Evolutionary conservation across 306 rosid species (phyloP).

Genomic region (Lathyrus sativus): DNA sequence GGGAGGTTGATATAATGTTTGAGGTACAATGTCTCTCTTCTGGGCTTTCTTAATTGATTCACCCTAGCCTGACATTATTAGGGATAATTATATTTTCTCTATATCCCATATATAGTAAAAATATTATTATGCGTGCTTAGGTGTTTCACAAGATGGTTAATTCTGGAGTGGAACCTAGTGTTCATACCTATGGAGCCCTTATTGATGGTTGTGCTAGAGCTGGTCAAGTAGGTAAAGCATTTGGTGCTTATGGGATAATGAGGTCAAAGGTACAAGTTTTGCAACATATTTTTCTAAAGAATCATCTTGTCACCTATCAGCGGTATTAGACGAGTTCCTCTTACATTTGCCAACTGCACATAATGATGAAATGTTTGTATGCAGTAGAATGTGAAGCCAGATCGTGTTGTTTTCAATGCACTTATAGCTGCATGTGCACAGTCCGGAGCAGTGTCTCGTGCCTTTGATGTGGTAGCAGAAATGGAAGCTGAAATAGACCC

Average conservation of each 20-base stretch:
- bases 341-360: slow-evolving; percentile 37
- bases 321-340: slow-evolving; percentile 25
- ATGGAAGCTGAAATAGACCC: slow-evolving; percentile 83
- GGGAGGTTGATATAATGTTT: slow-evolving; percentile 91
- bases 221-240: slow-evolving; percentile 96
- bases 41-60: slow-evolving; percentile 32
- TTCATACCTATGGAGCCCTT: slow-evolving; percentile 93
- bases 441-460: slow-evolving; percentile 97
- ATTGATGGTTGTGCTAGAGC: slow-evolving; percentile 98
- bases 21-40: slow-evolving; percentile 68
- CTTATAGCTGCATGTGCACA: slow-evolving; percentile 96
- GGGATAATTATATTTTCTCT: slow-evolving; percentile 20
- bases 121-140: slow-evolving; percentile 42
- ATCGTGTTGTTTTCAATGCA: slow-evolving; percentile 98
- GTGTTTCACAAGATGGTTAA: slow-evolving; percentile 93
- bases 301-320: slow-evolving; percentile 1
- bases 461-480: slow-evolving; percentile 92
- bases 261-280: slow-evolving; percentile 85
- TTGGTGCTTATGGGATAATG: slow-evolving; percentile 97
- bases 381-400: slow-evolving; percentile 99
- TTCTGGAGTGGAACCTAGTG: slow-evolving; percentile 84
- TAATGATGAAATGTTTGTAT: slow-evolving; percentile 68
- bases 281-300: slow-evolving; percentile 25
- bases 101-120: slow-evolving; percentile 30
- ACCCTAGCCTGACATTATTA: slow-evolving; percentile 24